A percentile compares a stretch with the other conserved stretches of the same genome.
Evolutionary conservation across 495 filamentous ascomycete genomes (phyloP).

Genomic region (Geoglossum glabrum): DNA sequence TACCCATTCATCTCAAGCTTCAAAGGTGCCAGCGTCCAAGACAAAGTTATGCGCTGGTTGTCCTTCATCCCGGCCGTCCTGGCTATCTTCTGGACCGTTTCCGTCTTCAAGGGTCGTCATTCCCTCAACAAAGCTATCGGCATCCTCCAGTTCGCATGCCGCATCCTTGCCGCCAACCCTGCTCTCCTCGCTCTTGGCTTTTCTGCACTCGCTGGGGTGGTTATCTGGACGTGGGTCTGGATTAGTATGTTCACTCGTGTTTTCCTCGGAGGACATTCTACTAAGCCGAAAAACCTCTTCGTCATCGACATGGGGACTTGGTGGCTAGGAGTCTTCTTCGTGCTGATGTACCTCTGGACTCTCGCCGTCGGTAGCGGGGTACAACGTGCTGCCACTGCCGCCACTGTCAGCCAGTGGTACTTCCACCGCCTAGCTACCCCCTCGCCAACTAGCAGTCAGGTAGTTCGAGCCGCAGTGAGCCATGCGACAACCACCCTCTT

Average conservation of each 20-base stretch:
- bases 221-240: conserved; percentile 89
- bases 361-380: conserved; percentile 66
- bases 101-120: conserved; percentile 57
- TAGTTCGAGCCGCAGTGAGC: conserved; percentile 60
- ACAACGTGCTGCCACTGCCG: conserved; percentile 78
- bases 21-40: conserved; percentile 58
- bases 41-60: conserved; percentile 74
- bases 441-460: conserved; percentile 41
- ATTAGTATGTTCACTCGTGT: conserved; percentile 89
- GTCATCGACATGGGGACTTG: conserved; percentile 71
- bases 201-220: conserved; percentile 48
- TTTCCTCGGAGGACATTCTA: conserved; percentile 69
- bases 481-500: conserved; percentile 78
- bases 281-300: conserved; percentile 28
- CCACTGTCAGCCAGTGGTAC: conserved; percentile 96
- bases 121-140: conserved; percentile 59
- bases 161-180: conserved; percentile 69
- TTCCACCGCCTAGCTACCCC: conserved; percentile 80
- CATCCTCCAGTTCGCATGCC: conserved; percentile 78
- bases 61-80: conserved; percentile 56
- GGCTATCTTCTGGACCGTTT: conserved; percentile 60
- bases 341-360: conserved; percentile 90
- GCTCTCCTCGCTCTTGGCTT: conserved; percentile 69
- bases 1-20: conserved; percentile 87
- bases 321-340: conserved; percentile 79